A percentile compares a stretch with the other conserved stretches of the same genome.
These are phyloP conservation scores for Lecanicillium sp. DNA, from an alignment of 2,329 filamentous ascomycete genomes.

Conservation along the genomic window DNA sequence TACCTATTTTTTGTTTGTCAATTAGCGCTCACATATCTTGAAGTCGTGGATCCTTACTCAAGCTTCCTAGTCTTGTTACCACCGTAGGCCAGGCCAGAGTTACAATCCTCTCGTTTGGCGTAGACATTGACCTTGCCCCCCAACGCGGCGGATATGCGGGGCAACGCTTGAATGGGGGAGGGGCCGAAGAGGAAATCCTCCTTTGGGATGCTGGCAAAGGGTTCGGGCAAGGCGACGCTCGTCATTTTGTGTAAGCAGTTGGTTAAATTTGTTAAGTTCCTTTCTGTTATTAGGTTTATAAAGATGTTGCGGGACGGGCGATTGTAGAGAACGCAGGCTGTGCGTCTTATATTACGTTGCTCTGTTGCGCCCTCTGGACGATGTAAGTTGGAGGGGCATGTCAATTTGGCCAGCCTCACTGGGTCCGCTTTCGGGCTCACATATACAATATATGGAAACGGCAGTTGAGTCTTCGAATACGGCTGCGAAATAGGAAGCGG, in stretches of 20 bases:
- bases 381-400: too few species aligned
- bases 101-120: constrained; percentile 66
- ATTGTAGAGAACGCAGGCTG: not conserved
- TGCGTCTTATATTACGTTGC: not conserved
- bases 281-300: not conserved
- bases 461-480: not conserved
- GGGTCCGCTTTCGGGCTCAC: not conserved
- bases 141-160: constrained; percentile 55
- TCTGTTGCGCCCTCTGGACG: not conserved
- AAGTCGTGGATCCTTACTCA: constrained; percentile 34
- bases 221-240: constrained; percentile 43
- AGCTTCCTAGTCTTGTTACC: constrained; percentile 66
- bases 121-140: constrained; percentile 55
- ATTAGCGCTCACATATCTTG: not conserved
- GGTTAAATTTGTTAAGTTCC: not conserved
- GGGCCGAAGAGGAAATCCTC: constrained; percentile 57
- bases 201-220: constrained; percentile 56
- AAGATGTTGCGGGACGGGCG: not conserved
- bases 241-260: constrained; percentile 15
- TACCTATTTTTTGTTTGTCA: constrained; percentile 36
- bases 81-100: constrained; percentile 58
- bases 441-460: not conserved
- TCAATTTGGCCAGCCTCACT: too few species aligned
- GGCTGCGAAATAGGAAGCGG: too few species aligned
- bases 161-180: constrained; percentile 60